These are phyloP conservation scores for Mimosa bimucronata DNA, from an alignment of 306 rosid genomes.

Conservation along the genomic window DNA sequence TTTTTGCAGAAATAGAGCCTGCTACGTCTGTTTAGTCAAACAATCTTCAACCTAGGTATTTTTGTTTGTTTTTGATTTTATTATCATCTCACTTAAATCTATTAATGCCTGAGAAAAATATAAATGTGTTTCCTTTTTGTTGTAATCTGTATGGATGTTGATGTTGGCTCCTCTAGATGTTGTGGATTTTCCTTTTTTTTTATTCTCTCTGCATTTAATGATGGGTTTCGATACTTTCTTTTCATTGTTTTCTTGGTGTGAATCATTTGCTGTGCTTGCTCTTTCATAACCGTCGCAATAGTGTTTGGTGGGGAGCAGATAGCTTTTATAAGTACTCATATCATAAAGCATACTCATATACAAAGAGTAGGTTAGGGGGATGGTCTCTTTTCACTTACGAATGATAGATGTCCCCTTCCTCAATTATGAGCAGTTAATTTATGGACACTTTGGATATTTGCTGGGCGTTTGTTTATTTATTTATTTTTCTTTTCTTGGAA, in stretches of 20 bases:
- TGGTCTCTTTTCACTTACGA: slow-evolving; percentile 56
- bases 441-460: slow-evolving; percentile 38
- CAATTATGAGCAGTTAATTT: slow-evolving; percentile 40
- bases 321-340: slow-evolving; percentile 42
- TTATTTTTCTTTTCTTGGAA: not conserved
- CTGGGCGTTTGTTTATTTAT: slow-evolving; percentile 24
- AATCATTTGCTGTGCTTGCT: slow-evolving; percentile 24
- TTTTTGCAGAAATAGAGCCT: slow-evolving; percentile 38
- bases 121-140: not conserved
- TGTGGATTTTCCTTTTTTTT: slow-evolving; percentile 34
- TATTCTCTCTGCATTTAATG: slow-evolving; percentile 44
- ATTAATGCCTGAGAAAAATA: not conserved
- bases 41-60: slow-evolving; percentile 60
- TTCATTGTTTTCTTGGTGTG: not conserved
- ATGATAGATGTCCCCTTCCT: slow-evolving; percentile 40
- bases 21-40: slow-evolving; percentile 37
- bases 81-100: slow-evolving; percentile 7
- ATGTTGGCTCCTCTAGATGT: slow-evolving; percentile 31
- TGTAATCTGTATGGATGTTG: slow-evolving; percentile 24
- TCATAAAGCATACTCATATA: slow-evolving; percentile 37
- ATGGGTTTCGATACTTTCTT: slow-evolving; percentile 40
- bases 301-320: slow-evolving; percentile 49
- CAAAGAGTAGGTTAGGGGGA: slow-evolving; percentile 48
- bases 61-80: not conserved
- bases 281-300: slow-evolving; percentile 41